Percentiles rank a stretch among this genome's conserved stretches.
These are phyloP conservation scores for Gamsiella multidivaricata DNA, from an alignment of 192 early-diverging fungal genomes.

Conservation along the genomic window DNA sequence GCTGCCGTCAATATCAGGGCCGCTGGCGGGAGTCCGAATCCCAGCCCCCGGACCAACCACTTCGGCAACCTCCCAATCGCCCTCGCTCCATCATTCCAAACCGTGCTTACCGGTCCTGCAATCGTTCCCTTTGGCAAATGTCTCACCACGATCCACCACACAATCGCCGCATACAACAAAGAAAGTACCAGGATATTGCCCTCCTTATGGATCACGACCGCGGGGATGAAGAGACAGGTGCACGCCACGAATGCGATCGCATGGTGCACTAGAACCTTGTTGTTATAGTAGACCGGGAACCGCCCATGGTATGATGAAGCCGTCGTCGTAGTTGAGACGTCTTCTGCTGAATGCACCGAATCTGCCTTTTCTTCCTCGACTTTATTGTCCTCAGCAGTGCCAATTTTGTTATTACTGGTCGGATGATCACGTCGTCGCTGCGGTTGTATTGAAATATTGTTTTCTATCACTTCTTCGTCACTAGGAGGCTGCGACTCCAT, in stretches of 20 bases:
- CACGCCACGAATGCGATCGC: constrained; percentile 23
- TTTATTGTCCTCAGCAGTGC: too few relatives aligned
- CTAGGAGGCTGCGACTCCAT: constrained; percentile 31
- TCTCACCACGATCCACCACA: constrained; percentile 30
- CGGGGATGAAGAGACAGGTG: constrained; percentile 49
- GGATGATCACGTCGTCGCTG: too few relatives aligned
- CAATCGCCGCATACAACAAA: constrained; percentile 30
- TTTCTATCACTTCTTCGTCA: background rate
- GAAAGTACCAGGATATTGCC: constrained; percentile 48
- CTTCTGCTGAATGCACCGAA: too few relatives aligned
- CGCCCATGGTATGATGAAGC: constrained; percentile 46
- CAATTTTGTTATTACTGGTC: too few relatives aligned
- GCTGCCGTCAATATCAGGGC: constrained; percentile 67
- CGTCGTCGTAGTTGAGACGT: too few relatives aligned
- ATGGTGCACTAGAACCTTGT: constrained; percentile 11
- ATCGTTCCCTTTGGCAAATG: constrained; percentile 26
- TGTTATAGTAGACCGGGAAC: constrained; percentile 31
- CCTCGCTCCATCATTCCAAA: constrained; percentile 30
- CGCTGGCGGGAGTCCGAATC: constrained; percentile 36
- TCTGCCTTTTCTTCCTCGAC: too few relatives aligned
- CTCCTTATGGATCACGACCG: constrained; percentile 37
- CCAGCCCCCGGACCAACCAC: constrained; percentile 16
- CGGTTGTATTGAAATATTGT: too few relatives aligned
- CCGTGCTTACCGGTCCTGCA: constrained; percentile 9
- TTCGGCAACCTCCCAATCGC: constrained; percentile 13